Base-by-base conservation (phyloP, 352 stramenopile species). In the Phytophthora podocarpi region DNA sequence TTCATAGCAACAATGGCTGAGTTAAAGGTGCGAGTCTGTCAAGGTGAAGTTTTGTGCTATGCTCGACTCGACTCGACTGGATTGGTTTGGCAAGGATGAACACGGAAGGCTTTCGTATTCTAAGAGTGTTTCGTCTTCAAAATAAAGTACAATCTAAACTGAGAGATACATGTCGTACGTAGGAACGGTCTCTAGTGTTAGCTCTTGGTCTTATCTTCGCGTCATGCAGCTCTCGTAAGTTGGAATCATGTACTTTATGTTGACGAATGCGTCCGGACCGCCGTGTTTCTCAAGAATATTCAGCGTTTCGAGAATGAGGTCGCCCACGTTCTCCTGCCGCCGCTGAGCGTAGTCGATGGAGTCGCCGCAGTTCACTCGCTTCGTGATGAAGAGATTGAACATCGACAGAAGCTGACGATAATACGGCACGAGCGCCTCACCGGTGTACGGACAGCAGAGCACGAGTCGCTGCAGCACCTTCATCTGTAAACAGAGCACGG, bases 191-290 rank as follows among this genome's bases (percentile, higher is more conserved):
- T 40, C 21, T 46, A 35, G 18, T 47, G 47, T 15, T 32, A 23
- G 6, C 27, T 51, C 10, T 30, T 51, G 21, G 15, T 24, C 23
- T 56, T 62, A 72, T 60, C 59, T 45, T 16, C 59, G 41, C 6
- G 31, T 55, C 55, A 74, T 52, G 63, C 92, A 97, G 74, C 87
- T 97, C 74, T 98, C 90, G 65, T 98, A 99, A 5, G 96, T 97
- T 8, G 96, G 96, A 23, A 98, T 90, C 76, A 98, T 95, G 67
- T 98, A 99, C 78, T 99, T 99, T 60, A 98, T 98, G 72, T 98
- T 97, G 60, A 96, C 87, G 51, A 97, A 97, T 0, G 92, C 92
- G 27, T 98, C 84, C 1, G 82, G 58, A 0, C 92, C 92, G 3
- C 92, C 92, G 21, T 86, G 68, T 39, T 71, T 83, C 58, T 98